These are phyloP conservation scores for Myxozyma neotropica DNA, from an alignment of 805 yeast genomes.

Conservation along the genomic window DNA sequence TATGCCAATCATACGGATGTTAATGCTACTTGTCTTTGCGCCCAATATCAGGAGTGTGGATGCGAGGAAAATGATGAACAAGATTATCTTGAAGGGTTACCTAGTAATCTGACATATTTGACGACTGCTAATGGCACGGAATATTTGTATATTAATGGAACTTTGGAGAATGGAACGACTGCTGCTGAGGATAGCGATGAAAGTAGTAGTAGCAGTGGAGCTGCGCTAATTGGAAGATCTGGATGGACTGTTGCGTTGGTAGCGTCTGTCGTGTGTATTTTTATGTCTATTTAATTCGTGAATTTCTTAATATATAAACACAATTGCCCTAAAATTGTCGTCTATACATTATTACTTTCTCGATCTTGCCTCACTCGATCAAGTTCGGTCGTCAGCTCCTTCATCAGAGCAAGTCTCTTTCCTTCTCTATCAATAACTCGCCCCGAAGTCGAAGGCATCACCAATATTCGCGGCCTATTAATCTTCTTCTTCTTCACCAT, in stretches of 20 bases:
- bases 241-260: neutral
- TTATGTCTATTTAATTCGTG: too few species aligned
- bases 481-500: conserved; percentile 8
- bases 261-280: neutral
- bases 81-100: conserved; percentile 15
- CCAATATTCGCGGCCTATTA: conserved; percentile 47
- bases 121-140: conserved; percentile 12
- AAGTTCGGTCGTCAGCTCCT: conserved; percentile 40
- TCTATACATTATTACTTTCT: too few species aligned
- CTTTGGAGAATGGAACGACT: conserved; percentile 24
- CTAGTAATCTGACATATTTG: conserved; percentile 11
- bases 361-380: too few species aligned
- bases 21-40: conserved; percentile 23
- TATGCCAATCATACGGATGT: conserved; percentile 10
- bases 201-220: neutral
- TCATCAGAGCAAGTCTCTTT: conserved; percentile 56
- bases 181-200: conserved; percentile 7
- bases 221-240: neutral
- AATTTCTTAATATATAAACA: too few species aligned
- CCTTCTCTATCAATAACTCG: conserved; percentile 55
- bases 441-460: conserved; percentile 75
- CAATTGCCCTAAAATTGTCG: too few species aligned
- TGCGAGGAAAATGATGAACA: conserved; percentile 16
- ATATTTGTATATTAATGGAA: conserved; percentile 22
- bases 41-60: conserved; percentile 20